Percentiles rank a stretch among this genome's conserved stretches.
These are phyloP conservation scores for Thraustochytrium sp. DNA, from an alignment of 352 stramenopile genomes.

Conservation along the genomic window DNA sequence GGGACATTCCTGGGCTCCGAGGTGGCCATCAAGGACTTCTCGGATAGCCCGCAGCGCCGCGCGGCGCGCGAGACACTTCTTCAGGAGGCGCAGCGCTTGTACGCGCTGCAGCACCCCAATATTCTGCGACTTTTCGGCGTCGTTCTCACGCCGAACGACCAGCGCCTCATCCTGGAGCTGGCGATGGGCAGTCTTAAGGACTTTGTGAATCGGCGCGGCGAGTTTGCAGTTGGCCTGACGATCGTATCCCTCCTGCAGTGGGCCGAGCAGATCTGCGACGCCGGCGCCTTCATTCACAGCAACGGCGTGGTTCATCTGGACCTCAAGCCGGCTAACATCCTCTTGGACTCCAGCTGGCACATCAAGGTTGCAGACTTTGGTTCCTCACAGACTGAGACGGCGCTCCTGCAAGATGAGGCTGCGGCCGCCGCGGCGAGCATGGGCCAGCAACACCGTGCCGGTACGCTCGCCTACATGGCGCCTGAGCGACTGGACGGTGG, in stretches of 20 bases:
- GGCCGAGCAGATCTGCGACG: conserved; percentile 28
- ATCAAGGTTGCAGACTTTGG: conserved; percentile 37
- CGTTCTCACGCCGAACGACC: not conserved
- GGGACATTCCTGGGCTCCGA: not conserved
- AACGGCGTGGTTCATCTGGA: not conserved
- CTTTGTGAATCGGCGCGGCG: not conserved
- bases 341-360: conserved; percentile 6
- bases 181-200: not conserved
- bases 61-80: not conserved
- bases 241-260: conserved; percentile 11
- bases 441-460: not conserved
- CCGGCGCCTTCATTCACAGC: not conserved
- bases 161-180: not conserved
- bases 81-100: not conserved
- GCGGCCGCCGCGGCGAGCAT: not conserved
- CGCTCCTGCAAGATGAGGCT: too few species aligned
- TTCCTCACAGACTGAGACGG: not conserved
- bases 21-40: conserved; percentile 32
- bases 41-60: not conserved
- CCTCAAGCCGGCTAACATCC: conserved; percentile 33
- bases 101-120: conserved; percentile 15
- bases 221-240: not conserved
- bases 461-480: not conserved
- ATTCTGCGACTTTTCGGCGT: not conserved
- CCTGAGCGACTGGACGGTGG: not conserved